Evolutionary conservation across 2,329 filamentous ascomycete species (phyloP), one percentile per base, ranked within the genome.

Genomic region (Ambrosiella xylebori): DNA sequence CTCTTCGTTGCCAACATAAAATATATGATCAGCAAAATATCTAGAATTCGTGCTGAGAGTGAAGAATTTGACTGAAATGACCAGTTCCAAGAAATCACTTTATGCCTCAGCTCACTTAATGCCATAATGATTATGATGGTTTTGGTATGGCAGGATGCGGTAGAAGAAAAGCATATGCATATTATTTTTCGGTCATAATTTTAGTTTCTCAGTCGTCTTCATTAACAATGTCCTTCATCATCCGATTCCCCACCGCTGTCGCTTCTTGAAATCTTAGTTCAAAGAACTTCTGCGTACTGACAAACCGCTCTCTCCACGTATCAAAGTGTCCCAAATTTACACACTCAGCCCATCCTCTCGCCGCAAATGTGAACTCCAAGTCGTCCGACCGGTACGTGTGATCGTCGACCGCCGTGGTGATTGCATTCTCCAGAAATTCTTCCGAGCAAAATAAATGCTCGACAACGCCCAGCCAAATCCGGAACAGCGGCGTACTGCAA

Each of bases 361-460:
- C 94, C 1, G 93, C 94, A 72, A 98, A 97, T 0, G 91, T 95
- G 67, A 98, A 98, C 70, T 98, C 93, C 59, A 98, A 74, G 68
- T 98, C 93, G 66, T 98, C 93, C 27, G 85, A 86, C n/a, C 93
- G 80, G 72, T 96, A 98, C 0, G 85, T 91, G 64, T 86, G 84
- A 70, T 98, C 91, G 63, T 91, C 80, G 64, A 96, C 82, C 2
- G 89, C 91, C 7, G 88, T 93, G 54, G 85, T 79, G 64, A 98
- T 80, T 27, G 86, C 85, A 67, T 93, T 88, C 55, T 95, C 85
- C 12, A 98, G 80, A 56, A 95, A 75, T 2, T 79, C 80, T 15
- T 80, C 77, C 65, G 90, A 89, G 63, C 89, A 84, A 74, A 96
- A 98, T 41, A 98, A 76, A 68, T 95, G 91, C 71, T 98, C 93